phyloP scores from a whole-genome alignment of 371 early-diverging fungal species.

The Circinella minor region DNA sequence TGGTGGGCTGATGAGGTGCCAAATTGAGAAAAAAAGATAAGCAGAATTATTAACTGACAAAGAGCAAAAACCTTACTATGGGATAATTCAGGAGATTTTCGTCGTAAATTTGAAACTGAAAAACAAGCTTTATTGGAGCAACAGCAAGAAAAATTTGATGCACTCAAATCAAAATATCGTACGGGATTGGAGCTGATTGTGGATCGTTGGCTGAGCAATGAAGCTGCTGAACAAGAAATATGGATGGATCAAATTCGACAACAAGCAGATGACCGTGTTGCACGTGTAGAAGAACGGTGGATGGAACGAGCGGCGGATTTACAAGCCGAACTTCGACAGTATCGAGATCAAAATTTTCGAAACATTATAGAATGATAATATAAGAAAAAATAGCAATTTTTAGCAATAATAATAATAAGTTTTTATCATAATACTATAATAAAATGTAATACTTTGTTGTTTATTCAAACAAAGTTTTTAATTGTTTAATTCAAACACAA shows the following conservation, averaged over 20 bases:
- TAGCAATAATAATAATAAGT: background rate
- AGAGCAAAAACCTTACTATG: background rate
- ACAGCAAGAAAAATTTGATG: constrained; percentile 23
- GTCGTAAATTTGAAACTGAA: constrained; percentile 18
- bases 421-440: background rate
- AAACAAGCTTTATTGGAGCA: constrained; percentile 17
- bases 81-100: constrained; percentile 1
- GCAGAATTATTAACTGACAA: background rate
- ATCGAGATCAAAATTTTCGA: background rate
- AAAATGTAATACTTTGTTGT: no score
- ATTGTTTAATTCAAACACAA: no score
- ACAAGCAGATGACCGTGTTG: constrained; percentile 22
- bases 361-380: background rate
- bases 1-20: no score
- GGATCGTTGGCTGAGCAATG: constrained; percentile 19
- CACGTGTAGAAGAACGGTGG: constrained; percentile 19
- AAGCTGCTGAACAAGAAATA: constrained; percentile 16
- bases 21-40: no score
- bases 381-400: background rate
- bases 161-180: constrained; percentile 25
- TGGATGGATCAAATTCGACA: constrained; percentile 20
- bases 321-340: constrained; percentile 11
- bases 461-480: no score
- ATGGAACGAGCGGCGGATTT: constrained; percentile 9
- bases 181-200: constrained; percentile 23